Conservation (phyloP, 2,329 filamentous ascomycete species). For the Aspergillus tubingensis region DNA sequence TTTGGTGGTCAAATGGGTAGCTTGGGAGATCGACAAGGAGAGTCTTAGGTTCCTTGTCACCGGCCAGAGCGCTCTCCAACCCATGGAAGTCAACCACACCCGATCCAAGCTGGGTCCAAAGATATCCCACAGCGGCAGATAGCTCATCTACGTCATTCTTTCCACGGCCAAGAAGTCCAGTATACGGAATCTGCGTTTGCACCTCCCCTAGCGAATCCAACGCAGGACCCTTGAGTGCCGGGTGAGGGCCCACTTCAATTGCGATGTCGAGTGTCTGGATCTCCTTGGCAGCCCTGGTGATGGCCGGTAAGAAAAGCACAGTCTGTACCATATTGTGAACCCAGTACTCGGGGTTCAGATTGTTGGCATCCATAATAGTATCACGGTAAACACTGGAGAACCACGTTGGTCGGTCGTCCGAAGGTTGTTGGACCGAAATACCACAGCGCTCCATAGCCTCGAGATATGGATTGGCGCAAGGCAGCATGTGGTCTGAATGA, state of each 20-base stretch:
- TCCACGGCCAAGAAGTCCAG: too few species aligned
- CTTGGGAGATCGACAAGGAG: not conserved
- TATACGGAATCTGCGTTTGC: too few species aligned
- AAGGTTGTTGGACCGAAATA: not conserved
- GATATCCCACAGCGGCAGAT: not conserved
- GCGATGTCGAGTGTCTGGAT: too few species aligned
- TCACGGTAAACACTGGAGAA: slow-evolving; percentile 22
- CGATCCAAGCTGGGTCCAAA: slow-evolving; percentile 4
- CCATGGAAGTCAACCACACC: not conserved
- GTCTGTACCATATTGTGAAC: slow-evolving; percentile 38
- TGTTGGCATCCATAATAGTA: slow-evolving; percentile 28
- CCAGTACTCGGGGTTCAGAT: slow-evolving; percentile 36
- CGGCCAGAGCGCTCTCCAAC: not conserved
- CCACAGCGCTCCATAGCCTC: slow-evolving; percentile 4
- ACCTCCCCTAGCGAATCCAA: too few species aligned
- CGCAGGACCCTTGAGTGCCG: too few species aligned
- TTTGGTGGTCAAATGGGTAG: slow-evolving; percentile 1
- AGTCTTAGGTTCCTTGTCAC: not conserved
- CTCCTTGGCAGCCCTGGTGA: too few species aligned
- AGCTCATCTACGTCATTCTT: too few species aligned
- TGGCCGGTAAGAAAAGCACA: slow-evolving; percentile 38
- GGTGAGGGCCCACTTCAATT: too few species aligned
- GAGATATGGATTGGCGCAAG: slow-evolving; percentile 30
- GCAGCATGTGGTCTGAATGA: slow-evolving; percentile 45
- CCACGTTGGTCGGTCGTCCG: slow-evolving; percentile 12